phyloP scores from a whole-genome alignment of 1,284 basidiomycete species.

The Schizophyllum amplum region DNA sequence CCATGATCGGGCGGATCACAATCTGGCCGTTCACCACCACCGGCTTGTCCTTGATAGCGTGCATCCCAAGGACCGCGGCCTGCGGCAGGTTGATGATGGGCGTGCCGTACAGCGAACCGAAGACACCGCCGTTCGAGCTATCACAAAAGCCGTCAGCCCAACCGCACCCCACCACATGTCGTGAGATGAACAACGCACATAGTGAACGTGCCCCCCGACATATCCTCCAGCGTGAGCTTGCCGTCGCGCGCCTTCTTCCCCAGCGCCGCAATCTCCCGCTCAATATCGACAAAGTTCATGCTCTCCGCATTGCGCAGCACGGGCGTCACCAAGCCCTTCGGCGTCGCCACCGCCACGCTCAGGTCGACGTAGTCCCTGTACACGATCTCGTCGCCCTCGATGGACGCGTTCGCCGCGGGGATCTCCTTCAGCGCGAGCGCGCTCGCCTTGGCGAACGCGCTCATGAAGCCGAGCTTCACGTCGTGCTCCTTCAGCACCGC shows the following conservation, averaged over 20 bases:
- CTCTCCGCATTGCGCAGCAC: conserved; percentile 88
- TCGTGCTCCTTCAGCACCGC: conserved; percentile 87
- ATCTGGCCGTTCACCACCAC: conserved; percentile 93
- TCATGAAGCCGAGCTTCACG: conserved; percentile 99
- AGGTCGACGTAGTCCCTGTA: conserved; percentile 95
- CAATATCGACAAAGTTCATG: conserved; percentile 87
- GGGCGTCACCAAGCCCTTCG: conserved; percentile 95
- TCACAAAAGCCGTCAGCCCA: conserved; percentile 7
- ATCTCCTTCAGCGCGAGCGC: conserved; percentile 87
- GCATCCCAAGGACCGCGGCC: conserved; percentile 91
- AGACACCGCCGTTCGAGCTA: conserved; percentile 97
- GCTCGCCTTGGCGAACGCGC: conserved; percentile 88
- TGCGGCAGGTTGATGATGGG: conserved; percentile 98
- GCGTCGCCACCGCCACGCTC: conserved; percentile 93
- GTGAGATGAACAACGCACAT: conserved; percentile 48
- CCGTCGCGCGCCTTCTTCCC: conserved; percentile 95
- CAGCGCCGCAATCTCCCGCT: conserved; percentile 84
- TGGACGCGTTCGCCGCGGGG: conserved; percentile 90
- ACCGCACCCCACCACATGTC: too few species aligned
- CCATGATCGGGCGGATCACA: conserved; percentile 95
- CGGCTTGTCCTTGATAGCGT: conserved; percentile 90
- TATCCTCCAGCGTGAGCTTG: conserved; percentile 93
- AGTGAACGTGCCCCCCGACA: conserved; percentile 96
- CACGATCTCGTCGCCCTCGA: conserved; percentile 93
- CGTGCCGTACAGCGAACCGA: conserved; percentile 94